Evolutionary conservation across 2,329 filamentous ascomycete species (phyloP), one percentile per base, ranked within the genome.

Genomic region (Dothideomycetes sp.): DNA sequence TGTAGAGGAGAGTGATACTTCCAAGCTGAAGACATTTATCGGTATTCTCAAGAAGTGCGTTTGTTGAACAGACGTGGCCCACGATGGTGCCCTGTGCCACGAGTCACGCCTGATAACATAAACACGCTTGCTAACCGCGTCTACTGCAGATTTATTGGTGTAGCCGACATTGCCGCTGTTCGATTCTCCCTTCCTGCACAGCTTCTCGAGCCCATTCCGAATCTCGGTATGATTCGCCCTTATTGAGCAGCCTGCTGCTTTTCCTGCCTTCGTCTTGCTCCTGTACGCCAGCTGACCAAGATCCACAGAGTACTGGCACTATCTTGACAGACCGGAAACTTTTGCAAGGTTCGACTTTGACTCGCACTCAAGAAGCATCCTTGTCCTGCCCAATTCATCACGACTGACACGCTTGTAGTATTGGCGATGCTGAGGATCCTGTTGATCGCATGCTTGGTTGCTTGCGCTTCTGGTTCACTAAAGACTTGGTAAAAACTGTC

Each of bases 391-490:
- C 31, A 5, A 17, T 17, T 17, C 11, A 8, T 15, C 17, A 8
- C 22, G 22, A 27, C 22, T 27, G 22, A 27, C 22, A 12, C 7
- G 22, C 7, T 7, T 7, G 12, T 12, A 27, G 77, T 48, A 81
- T 82, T 54, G 91, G 89, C 52, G 89, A 89, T 52, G 91, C 89
- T 14, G 84, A 96, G 52, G 86, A 96, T 52, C 76, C 83, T 9
- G 69, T 96, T 40, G 89, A 91, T 52, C 86, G 91, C 51, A 95
- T 95, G 84, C 75, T 98, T 37, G 88, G 89, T 55, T 86, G 94
- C 19, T 65, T 96, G 52, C 80, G 88, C 44, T 98, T 96, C 64
- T 98, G 91, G 91, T 94, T 96, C 55, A 96, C 91, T 47, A 98
- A 98, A 62, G 91, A 98, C 61, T 62, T 98, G 62, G 22, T 27